Evolutionary conservation across 495 filamentous ascomycete species (phyloP).

Genomic region (Cercophora newfieldiana): DNA sequence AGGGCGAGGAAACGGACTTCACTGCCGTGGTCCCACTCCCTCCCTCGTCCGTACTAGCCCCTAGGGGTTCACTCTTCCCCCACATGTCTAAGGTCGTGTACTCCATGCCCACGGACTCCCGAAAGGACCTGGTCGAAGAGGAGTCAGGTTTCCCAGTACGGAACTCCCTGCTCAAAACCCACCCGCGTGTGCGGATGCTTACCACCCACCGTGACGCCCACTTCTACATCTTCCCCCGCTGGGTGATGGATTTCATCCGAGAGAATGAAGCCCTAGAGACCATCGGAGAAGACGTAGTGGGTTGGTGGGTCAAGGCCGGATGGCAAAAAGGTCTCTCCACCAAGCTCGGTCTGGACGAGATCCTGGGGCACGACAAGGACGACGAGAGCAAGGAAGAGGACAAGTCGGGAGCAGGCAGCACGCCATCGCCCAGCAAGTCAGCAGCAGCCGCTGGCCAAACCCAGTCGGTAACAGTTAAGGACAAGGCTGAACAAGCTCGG

Average conservation of each 20-base stretch:
- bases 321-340: slow-evolving; percentile 82
- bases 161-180: slow-evolving; percentile 66
- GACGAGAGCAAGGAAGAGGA: slow-evolving; percentile 33
- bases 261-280: slow-evolving; percentile 78
- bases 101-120: slow-evolving; percentile 76
- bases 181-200: slow-evolving; percentile 73
- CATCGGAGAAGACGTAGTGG: slow-evolving; percentile 87
- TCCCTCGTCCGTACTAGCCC: slow-evolving; percentile 53
- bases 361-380: slow-evolving; percentile 49
- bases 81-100: slow-evolving; percentile 67
- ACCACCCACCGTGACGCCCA: slow-evolving; percentile 84
- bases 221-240: slow-evolving; percentile 88
- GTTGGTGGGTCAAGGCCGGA: slow-evolving; percentile 90
- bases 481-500: slow-evolving; percentile 34
- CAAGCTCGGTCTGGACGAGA: slow-evolving; percentile 71
- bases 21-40: slow-evolving; percentile 69
- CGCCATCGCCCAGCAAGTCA: slow-evolving; percentile 12
- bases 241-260: slow-evolving; percentile 80
- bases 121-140: slow-evolving; percentile 75
- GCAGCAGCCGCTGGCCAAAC: not conserved
- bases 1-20: slow-evolving; percentile 91
- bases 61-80: slow-evolving; percentile 60
- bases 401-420: slow-evolving; percentile 2
- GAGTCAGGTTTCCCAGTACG: slow-evolving; percentile 70
- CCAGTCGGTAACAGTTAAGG: slow-evolving; percentile 23